These are phyloP conservation scores for Anacardium occidentale DNA, from an alignment of 345 rosid genomes.

Conservation along the genomic window DNA sequence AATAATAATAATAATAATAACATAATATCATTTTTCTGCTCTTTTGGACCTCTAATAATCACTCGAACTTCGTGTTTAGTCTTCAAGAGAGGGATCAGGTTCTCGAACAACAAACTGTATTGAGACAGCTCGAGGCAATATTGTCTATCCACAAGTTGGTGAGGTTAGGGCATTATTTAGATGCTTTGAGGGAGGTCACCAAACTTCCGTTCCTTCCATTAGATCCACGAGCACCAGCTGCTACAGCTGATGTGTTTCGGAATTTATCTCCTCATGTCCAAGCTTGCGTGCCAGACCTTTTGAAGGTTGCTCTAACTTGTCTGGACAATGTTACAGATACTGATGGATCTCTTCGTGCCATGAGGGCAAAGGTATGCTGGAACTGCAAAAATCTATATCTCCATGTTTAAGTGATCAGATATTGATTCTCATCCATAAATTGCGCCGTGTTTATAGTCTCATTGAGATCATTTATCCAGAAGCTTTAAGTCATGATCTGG, in stretches of 20 bases:
- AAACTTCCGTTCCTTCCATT: slow-evolving; percentile 85
- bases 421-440: neutral
- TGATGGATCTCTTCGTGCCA: slow-evolving; percentile 84
- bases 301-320: slow-evolving; percentile 78
- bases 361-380: slow-evolving; percentile 80
- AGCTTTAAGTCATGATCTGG: neutral
- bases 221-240: slow-evolving; percentile 77
- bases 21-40: neutral
- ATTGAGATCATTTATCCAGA: too few relatives aligned
- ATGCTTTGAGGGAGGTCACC: slow-evolving; percentile 88
- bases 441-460: neutral
- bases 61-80: slow-evolving; percentile 42
- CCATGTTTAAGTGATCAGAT: neutral
- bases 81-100: slow-evolving; percentile 75
- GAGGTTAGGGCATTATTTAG: slow-evolving; percentile 65
- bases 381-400: neutral
- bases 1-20: too few relatives aligned
- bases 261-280: slow-evolving; percentile 80
- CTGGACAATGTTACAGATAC: slow-evolving; percentile 82
- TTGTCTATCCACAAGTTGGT: slow-evolving; percentile 72
- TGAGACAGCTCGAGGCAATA: slow-evolving; percentile 96
- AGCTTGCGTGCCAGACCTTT: slow-evolving; percentile 82
- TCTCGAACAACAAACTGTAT: slow-evolving; percentile 79
- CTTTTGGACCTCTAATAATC: neutral
- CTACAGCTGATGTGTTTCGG: slow-evolving; percentile 49